Evolutionary conservation across 148 eudicot genomes (phyloP).

Genomic region (Rhododendron molle): DNA sequence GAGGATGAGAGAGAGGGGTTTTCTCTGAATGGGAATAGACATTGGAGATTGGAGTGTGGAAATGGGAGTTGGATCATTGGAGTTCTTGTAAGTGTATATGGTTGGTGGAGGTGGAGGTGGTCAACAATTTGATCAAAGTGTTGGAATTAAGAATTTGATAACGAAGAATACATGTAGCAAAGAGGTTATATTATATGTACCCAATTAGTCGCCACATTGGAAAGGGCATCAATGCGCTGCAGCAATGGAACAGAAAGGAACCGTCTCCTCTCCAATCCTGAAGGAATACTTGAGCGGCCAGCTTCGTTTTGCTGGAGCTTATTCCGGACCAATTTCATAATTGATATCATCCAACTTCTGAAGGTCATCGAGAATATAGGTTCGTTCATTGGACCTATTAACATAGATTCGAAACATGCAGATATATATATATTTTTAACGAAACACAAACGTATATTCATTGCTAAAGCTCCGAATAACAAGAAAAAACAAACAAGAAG

Average conservation of each 20-base stretch:
- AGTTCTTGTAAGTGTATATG: background rate
- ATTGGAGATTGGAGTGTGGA: constrained; percentile 3
- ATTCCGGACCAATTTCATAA: too few relatives aligned
- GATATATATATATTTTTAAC: too few relatives aligned
- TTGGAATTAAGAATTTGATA: background rate
- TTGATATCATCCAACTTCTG: too few relatives aligned
- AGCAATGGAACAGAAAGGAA: background rate
- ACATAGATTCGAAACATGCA: too few relatives aligned
- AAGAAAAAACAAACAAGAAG: too few relatives aligned
- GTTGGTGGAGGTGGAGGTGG: background rate
- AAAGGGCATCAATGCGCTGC: background rate
- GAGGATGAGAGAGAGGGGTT: constrained; percentile 2
- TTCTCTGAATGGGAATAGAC: background rate
- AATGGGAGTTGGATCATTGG: background rate
- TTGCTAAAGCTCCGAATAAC: too few relatives aligned
- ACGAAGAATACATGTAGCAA: background rate
- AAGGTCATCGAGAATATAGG: too few relatives aligned
- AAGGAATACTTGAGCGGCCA: too few relatives aligned
- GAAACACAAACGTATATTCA: too few relatives aligned
- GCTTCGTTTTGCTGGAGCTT: too few relatives aligned
- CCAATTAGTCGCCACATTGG: background rate
- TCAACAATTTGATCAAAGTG: background rate
- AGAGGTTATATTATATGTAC: background rate
- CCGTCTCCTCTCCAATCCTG: too few relatives aligned
- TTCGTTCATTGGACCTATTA: too few relatives aligned